Base-by-base conservation (phyloP, 2,329 filamentous ascomycete species). In the Trichophyton mentagrophytes region DNA sequence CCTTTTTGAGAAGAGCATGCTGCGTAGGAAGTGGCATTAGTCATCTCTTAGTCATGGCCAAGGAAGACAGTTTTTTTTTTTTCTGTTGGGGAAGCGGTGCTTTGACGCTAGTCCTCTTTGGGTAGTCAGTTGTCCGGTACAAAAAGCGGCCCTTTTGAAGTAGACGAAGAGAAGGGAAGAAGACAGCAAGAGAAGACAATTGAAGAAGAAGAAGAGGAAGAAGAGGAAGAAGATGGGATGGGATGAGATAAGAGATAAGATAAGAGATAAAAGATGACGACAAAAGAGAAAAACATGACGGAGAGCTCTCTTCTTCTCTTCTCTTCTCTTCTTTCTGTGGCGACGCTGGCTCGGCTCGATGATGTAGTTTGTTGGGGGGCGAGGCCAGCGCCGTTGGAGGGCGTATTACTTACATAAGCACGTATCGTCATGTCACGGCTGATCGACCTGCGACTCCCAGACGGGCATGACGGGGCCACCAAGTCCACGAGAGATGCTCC, bases 11-110 rank as follows among this genome's bases (percentile, higher is more conserved):
- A n/a, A 38, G 6, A 30, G 6, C 22, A 30, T 30, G 27, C 27
- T 30, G 27, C 27, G 11, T 11, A 38, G 13, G 3, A 38, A 38
- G 33, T 2, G 17, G 1, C 15, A 3, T 55, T 55, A 33, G 49
- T 55, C 49, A 55, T n/a, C 2, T 27, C n/a, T 44, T 42, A 58
- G 55, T 58, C 36, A 58, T n/a, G 33, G 17, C 55, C 38, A 58
- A 58, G 56, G 7, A 8, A 33, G 15, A 17, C n/a, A 27, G 17
- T n/a, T n/a, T n/a, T n/a, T n/a, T 1, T 57, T 58, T 58, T 57
- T 57, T 57, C 36, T 58, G 56, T 58, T 58, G 56, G 56, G 56
- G 55, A 13, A 38, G 33, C 17, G 13, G 36, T 27, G 53, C 36
- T 38, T 17, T 6, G 20, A 17, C 36, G 56, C 36, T 58, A 42